Conservation (phyloP, 306 rosid genomes). For the Sophora flavescens region DNA sequence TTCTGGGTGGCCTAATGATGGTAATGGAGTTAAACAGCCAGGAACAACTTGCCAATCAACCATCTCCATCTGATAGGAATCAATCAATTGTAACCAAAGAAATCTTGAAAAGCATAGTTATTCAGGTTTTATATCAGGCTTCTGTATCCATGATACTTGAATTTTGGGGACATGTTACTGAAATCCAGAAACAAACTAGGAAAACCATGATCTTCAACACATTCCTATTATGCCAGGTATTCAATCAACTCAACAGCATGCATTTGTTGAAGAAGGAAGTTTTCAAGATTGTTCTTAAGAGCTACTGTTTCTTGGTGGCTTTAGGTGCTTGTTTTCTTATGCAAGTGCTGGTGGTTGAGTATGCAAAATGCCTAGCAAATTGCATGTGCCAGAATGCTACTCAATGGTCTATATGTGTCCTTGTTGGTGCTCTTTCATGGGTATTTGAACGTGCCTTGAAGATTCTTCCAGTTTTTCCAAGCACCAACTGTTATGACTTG, state of each 20-base stretch:
- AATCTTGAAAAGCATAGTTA: constrained; percentile 48
- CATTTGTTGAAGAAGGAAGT: constrained; percentile 46
- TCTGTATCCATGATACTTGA: constrained; percentile 50
- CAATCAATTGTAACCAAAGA: constrained; percentile 46
- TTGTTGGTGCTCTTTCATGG: constrained; percentile 60
- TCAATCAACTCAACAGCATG: constrained; percentile 58
- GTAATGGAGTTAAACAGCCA: constrained; percentile 52
- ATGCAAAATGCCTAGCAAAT: constrained; percentile 40
- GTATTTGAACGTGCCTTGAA: constrained; percentile 38
- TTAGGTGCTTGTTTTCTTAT: constrained; percentile 45
- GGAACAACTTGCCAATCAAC: constrained; percentile 35
- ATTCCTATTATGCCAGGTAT: constrained; percentile 64
- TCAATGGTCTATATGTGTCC: constrained; percentile 58
- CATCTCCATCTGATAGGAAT: constrained; percentile 29
- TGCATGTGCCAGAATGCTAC: constrained; percentile 52
- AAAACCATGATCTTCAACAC: constrained; percentile 67
- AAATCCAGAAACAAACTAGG: constrained; percentile 31
- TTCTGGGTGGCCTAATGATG: constrained; percentile 69
- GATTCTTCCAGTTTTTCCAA: not conserved
- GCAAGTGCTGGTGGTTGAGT: constrained; percentile 61
- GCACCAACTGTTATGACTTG: not conserved
- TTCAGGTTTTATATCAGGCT: constrained; percentile 63
- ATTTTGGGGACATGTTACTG: constrained; percentile 43
- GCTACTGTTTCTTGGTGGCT: constrained; percentile 50
- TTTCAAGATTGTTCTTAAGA: constrained; percentile 39